Base-by-base conservation (phyloP, 768 basidiomycete species). In the Agaricus bisporus region DNA sequence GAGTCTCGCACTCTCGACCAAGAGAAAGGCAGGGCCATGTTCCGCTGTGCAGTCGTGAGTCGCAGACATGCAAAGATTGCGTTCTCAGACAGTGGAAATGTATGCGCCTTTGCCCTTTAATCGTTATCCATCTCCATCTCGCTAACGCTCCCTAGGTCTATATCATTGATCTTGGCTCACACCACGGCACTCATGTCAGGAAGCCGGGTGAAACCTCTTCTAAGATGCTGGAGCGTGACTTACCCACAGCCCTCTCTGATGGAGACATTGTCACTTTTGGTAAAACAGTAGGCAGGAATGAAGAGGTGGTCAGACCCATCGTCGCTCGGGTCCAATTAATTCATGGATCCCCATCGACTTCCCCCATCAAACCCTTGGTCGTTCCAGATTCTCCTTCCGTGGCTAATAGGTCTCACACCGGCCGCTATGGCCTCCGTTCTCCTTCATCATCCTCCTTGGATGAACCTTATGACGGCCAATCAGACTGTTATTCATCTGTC, bases 241-340 rank as follows among this genome's bases (percentile, higher is more conserved):
- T 74, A 6, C 78, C 84, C 26, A 77, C 74, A 29, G 62, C 73
- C 37, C 79, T 91, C 44, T 62, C 72, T 39, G 81, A 88, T 61
- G 86, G 86, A 55, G 88, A 90, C 62, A 65, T 79, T 29, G 60
- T 91, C 54, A 90, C 86, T 2, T 88, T 91, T 61, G 88, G 88
- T 59, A 91, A 90, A 68, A 70, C 76, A 5, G 88, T 91, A 1
- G 84, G 82, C 36, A 77, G 78, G 56, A 78, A 80, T 45, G 74
- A 77, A 20, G 79, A 79, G 49, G 67, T 75, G 25, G 88, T 89
- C 28, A 71, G 73, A 3, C 88, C 88, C 11, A 71, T 90, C 39
- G 77, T 79, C 20, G 83, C 72, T 41, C 75, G 79, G 22, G 75
- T 88, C 35, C 77, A 83, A 64, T 67, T 89, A 37, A 57, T 83